Base-by-base conservation (phyloP, 2,329 filamentous ascomycete species). In the Aureobasidium sp. region DNA sequence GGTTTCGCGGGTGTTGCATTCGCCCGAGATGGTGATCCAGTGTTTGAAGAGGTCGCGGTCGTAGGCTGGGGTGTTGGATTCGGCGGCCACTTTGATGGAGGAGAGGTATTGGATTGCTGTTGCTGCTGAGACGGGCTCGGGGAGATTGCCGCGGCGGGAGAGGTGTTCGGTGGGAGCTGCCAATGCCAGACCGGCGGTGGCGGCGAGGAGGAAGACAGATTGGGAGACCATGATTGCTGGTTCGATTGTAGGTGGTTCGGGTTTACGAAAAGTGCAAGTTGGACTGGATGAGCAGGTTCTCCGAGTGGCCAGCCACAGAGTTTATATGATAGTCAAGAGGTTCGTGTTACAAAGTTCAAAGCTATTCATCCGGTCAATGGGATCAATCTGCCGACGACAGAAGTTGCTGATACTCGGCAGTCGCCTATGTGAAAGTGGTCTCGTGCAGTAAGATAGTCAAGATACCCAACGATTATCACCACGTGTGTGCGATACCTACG, bases 1-100 rank as follows among this genome's bases (percentile, higher is more conserved):
- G 2, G 79, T 83, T 70, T 92, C 89, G 59, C 84, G 80, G 24
- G 88, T 88, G 76, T 91, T 86, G 81, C 90, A 94, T 5, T 75
- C 74, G 9, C 87, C 87, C 15, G 74, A 76, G 68, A 86, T 81
- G 34, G 84, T 86, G 67, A 81, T 82, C 88, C 88, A 92, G 74
- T 86, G 84, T 2, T 85, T 86, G 76, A 92, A 92, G 59, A 86
- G 75, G 68, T 83, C 81, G 59, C 89, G 86, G 63, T 81, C 76
- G 75, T 92, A 91, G 24, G 69, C 78, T 78, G 64, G 69, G 36
- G 53, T 65, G 63, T 71, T 71, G 41, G 60, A 67, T 56, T 69
- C 69, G 27, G 67, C 69, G 46, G 61, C 69, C 32, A 66, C 65
- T 27, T 66, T 66, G 20, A 70, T 69, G 59, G 65, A 50, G 36